These are phyloP conservation scores for Actinomortierella ambigua DNA, from an alignment of 371 early-diverging fungal species.

Conservation along the genomic window DNA sequence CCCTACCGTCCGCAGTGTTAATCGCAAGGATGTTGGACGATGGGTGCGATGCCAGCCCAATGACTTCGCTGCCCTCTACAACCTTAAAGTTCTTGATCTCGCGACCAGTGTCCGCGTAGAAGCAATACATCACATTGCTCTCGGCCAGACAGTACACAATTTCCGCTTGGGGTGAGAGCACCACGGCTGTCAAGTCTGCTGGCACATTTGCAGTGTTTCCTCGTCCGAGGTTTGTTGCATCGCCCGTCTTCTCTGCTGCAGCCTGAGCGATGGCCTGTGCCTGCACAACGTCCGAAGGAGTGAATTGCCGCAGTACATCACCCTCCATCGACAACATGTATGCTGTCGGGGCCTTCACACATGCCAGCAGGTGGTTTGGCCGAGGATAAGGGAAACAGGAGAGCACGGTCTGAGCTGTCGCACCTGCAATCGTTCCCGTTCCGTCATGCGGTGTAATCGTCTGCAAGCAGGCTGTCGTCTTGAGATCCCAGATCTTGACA, in stretches of 20 bases:
- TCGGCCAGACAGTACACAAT: constrained; percentile 75
- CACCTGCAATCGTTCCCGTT: constrained; percentile 43
- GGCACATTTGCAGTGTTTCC: constrained; percentile 61
- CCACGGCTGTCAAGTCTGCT: constrained; percentile 52
- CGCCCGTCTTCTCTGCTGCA: constrained; percentile 44
- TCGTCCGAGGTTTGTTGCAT: constrained; percentile 30
- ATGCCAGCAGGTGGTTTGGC: constrained; percentile 71
- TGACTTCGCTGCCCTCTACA: constrained; percentile 63
- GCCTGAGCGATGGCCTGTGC: constrained; percentile 14
- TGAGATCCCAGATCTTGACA: constrained; percentile 84
- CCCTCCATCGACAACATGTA: constrained; percentile 67
- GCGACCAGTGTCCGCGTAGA: constrained; percentile 59
- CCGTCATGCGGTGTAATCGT: constrained; percentile 57
- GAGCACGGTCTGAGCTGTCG: constrained; percentile 48
- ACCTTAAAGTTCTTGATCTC: constrained; percentile 41
- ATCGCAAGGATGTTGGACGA: constrained; percentile 73
- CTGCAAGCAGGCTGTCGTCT: constrained; percentile 57
- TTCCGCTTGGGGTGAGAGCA: constrained; percentile 75
- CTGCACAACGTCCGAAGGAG: constrained; percentile 21
- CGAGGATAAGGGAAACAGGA: constrained; percentile 39
- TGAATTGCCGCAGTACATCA: constrained; percentile 45
- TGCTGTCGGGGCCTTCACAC: constrained; percentile 70
- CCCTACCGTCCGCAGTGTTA: constrained; percentile 70
- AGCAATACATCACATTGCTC: constrained; percentile 61
- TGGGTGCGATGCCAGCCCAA: constrained; percentile 77